phyloP scores from a whole-genome alignment of 495 filamentous ascomycete genomes.

The Podospora pseudopauciseta region DNA sequence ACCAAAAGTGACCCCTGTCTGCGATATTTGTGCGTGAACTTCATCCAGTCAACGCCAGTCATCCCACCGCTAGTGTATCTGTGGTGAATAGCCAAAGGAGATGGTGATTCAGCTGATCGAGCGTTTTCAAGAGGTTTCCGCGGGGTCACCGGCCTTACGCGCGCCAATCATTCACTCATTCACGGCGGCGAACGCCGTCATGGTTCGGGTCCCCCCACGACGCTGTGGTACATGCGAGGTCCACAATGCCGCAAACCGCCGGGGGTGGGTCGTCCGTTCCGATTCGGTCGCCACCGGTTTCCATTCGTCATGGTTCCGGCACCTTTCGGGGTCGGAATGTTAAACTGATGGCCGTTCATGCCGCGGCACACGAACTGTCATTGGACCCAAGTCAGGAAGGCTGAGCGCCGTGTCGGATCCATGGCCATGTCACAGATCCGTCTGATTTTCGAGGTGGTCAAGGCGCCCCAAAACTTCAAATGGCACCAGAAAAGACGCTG shows the following conservation, averaged over 20 bases:
- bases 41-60: constrained; percentile 25
- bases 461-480: neutral
- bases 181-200: neutral
- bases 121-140: neutral
- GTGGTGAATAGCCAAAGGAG: no score
- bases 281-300: neutral
- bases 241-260: neutral
- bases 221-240: neutral
- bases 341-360: neutral
- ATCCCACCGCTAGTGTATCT: neutral
- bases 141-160: neutral
- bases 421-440: neutral
- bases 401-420: neutral
- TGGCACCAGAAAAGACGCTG: neutral
- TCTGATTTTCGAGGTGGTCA: neutral
- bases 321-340: neutral
- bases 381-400: neutral
- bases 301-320: neutral
- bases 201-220: neutral
- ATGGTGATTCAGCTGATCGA: constrained; percentile 8
- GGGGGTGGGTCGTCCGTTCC: neutral
- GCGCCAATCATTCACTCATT: no score
- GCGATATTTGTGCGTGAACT: constrained; percentile 31
- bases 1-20: constrained; percentile 1
- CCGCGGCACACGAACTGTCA: neutral